Evolutionary conservation across 164 flowering plant species (phyloP), one percentile per base, ranked within the genome.

Genomic region (Magnolia officinalis): DNA sequence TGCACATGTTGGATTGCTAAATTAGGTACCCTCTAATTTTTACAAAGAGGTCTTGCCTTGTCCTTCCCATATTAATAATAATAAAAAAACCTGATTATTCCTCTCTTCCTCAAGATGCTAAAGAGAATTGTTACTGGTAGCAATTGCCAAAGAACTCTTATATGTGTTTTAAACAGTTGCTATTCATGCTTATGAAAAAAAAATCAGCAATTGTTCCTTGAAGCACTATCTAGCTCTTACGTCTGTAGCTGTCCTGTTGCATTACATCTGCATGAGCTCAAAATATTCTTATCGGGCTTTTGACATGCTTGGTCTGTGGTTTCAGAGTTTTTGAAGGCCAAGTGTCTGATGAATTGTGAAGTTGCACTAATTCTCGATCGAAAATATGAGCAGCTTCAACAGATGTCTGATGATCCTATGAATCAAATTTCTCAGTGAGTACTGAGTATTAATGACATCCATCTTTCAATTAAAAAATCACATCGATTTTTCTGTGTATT

Each of bases 311-410:
- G 14, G 23, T 1, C 37, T 75, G 52, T 63, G 52, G 61, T 78
- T 74, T 51, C 87, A 94, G 98, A 96, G 79, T 96, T 96, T 82
- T 63, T 94, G 88, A 96, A 92, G 87, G 99, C 97, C 59, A 96
- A 96, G 81, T 96, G 99, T 81, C 82, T 96, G 76, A 96, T 94
- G 98, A 96, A 96, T 74, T 92, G 97, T 77, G 98, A 96, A 80
- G 99, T 96, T n/a, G 82, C 99, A 13, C 78, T 96, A 67, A 94
- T 96, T 82, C 92, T 96, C 61, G 99, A 96, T 50, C 97, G 86
- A 67, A 92, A 89, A 77, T 92, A 85, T 82, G 98, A 96, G 83
- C 97, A 96, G 86, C 90, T 94, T 75, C 95, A 92, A 77, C 93
- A 90, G 83, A 90, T 82, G 88, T 85, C 97, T 58, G 98, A 90